phyloP scores from a whole-genome alignment of 768 basidiomycete species.

The Pisolithus albus region DNA sequence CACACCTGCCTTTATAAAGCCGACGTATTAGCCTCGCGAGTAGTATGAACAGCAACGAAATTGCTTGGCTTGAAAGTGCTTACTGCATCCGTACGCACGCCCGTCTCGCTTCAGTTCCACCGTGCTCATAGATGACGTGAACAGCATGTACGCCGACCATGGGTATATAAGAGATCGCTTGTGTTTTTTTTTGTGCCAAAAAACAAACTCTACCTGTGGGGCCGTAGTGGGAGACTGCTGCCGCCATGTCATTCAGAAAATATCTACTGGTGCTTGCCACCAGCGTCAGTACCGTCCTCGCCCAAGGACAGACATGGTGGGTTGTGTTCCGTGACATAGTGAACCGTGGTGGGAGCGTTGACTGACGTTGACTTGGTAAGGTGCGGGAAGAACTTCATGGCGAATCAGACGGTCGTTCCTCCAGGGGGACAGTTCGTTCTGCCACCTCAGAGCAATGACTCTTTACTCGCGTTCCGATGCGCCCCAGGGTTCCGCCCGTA shows the following conservation, averaged over 20 bases:
- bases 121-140: background rate
- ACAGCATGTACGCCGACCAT: background rate
- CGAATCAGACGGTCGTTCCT: constrained; percentile 33
- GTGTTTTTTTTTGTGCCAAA: background rate
- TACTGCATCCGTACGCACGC: background rate
- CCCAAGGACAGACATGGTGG: constrained; percentile 22
- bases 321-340: background rate
- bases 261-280: constrained; percentile 9
- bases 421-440: constrained; percentile 42
- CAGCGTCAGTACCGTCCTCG: constrained; percentile 7
- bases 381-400: constrained; percentile 47
- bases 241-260: constrained; percentile 13
- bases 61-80: background rate
- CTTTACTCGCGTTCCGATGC: constrained; percentile 42
- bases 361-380: constrained; percentile 18
- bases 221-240: background rate
- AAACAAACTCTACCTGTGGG: background rate
- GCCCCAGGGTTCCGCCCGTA: constrained; percentile 42
- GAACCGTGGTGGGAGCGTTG: no score
- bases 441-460: constrained; percentile 26
- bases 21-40: constrained; percentile 1
- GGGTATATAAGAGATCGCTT: background rate
- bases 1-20: constrained; percentile 4
- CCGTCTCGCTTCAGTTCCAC: background rate
- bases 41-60: background rate